A percentile compares a stretch with the other conserved stretches of the same genome.
phyloP scores from a whole-genome alignment of 1,139 yeast genomes.

The Suhomyces wounanorum region DNA sequence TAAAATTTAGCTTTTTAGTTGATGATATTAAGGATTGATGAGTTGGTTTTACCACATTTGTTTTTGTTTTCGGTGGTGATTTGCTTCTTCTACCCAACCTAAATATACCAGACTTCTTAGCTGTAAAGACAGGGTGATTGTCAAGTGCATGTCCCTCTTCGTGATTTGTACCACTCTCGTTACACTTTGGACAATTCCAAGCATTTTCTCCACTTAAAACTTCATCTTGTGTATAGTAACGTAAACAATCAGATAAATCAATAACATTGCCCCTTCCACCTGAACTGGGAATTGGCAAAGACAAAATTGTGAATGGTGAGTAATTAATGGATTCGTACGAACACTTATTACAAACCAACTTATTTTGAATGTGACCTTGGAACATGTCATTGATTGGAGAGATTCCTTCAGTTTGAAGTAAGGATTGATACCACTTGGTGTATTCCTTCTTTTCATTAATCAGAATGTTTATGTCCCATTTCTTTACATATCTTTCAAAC shows the following conservation, averaged over 20 bases:
- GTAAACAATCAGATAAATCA: slow-evolving; percentile 62
- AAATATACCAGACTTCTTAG: slow-evolving; percentile 36
- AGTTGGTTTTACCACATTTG: slow-evolving; percentile 12
- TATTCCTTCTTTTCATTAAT: slow-evolving; percentile 50
- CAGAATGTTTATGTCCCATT: slow-evolving; percentile 37
- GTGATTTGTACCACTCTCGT: slow-evolving; percentile 12
- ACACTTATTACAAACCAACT: slow-evolving; percentile 63
- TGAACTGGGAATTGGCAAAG: slow-evolving; percentile 64
- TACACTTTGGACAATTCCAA: slow-evolving; percentile 77
- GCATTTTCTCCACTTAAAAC: slow-evolving; percentile 70
- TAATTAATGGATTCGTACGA: slow-evolving; percentile 58
- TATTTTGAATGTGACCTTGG: slow-evolving; percentile 70
- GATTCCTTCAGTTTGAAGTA: slow-evolving; percentile 56
- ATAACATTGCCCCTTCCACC: slow-evolving; percentile 30
- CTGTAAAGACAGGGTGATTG: slow-evolving; percentile 41
- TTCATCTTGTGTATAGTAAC: slow-evolving; percentile 69
- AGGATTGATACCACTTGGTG: slow-evolving; percentile 56
- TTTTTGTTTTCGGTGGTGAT: slow-evolving; percentile 32
- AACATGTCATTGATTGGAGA: slow-evolving; percentile 66
- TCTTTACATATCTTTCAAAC: slow-evolving; percentile 30
- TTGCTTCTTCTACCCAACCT: slow-evolving; percentile 38
- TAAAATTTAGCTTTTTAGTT: slow-evolving; percentile 58
- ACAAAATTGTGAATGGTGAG: slow-evolving; percentile 63
- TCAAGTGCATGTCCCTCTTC: slow-evolving; percentile 25
- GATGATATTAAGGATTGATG: slow-evolving; percentile 25